These are phyloP conservation scores for Cyclocybe cylindracea DNA, from an alignment of 768 basidiomycete genomes.

Conservation along the genomic window DNA sequence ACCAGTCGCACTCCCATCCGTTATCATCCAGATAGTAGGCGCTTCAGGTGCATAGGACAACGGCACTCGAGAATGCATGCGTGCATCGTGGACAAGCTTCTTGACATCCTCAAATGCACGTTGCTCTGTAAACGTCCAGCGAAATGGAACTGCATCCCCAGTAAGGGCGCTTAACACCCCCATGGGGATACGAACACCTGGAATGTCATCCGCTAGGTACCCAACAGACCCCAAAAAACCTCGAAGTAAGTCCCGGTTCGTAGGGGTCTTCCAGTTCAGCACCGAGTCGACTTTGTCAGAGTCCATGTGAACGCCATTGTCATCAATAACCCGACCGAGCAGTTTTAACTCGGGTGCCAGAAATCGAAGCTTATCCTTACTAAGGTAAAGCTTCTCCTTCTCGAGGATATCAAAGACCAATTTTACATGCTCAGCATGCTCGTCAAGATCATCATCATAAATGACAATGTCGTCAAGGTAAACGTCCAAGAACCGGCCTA, in stretches of 20 bases:
- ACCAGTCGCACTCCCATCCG: conserved; percentile 29
- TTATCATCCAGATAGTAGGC: conserved; percentile 24
- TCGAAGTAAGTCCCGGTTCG: conserved; percentile 29
- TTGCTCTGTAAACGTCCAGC: conserved; percentile 29
- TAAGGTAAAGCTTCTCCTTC: conserved; percentile 36
- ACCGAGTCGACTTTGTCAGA: conserved; percentile 42
- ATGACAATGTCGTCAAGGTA: conserved; percentile 43
- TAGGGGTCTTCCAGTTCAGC: conserved; percentile 33
- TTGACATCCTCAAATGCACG: conserved; percentile 38
- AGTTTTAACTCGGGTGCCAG: conserved; percentile 27
- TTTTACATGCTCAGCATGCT: conserved; percentile 33
- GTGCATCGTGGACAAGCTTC: conserved; percentile 9
- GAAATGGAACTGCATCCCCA: conserved; percentile 22
- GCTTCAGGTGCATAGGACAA: conserved; percentile 17
- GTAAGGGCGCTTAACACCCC: conserved; percentile 26
- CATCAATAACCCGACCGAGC: conserved; percentile 26
- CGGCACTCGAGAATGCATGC: conserved; percentile 22
- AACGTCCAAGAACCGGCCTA: conserved; percentile 38
- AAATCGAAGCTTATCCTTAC: conserved; percentile 32
- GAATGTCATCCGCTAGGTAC: conserved; percentile 33
- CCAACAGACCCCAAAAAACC: conserved; percentile 31
- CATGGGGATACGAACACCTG: conserved; percentile 37
- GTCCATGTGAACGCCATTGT: conserved; percentile 42
- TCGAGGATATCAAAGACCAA: conserved; percentile 31
- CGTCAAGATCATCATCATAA: conserved; percentile 37